These are phyloP conservation scores for Pseudoperonospora humuli DNA, from an alignment of 352 stramenopile species.

Conservation along the genomic window DNA sequence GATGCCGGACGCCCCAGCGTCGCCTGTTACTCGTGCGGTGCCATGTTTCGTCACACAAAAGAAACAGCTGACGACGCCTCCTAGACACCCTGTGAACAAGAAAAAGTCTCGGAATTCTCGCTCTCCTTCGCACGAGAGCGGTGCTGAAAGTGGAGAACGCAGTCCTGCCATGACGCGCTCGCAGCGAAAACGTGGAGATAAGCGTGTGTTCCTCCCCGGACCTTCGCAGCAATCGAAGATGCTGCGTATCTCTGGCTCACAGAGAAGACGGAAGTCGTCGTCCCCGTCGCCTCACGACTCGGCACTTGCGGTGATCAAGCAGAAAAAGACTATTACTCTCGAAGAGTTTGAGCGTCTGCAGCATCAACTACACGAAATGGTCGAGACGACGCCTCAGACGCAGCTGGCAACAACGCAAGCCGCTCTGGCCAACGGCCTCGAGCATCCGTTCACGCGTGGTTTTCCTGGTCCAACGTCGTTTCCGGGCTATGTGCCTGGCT, in stretches of 20 bases:
- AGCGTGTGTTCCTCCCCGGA: constrained; percentile 36
- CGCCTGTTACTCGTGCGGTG: constrained; percentile 11
- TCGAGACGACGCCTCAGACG: constrained; percentile 54
- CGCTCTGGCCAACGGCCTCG: constrained; percentile 37
- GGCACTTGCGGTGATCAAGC: constrained; percentile 53
- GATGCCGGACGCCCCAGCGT: constrained; percentile 3
- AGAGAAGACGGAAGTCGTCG: constrained; percentile 21
- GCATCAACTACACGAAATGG: constrained; percentile 50
- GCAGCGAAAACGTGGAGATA: constrained; percentile 34
- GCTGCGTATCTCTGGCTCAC: constrained; percentile 28
- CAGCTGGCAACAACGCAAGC: constrained; percentile 49
- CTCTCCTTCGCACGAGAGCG: constrained; percentile 23
- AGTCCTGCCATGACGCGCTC: constrained; percentile 23
- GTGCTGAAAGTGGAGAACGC: constrained; percentile 18
- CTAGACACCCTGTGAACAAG: constrained; percentile 9
- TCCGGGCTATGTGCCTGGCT: constrained; percentile 33
- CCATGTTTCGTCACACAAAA: constrained; percentile 15
- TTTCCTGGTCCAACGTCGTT: constrained; percentile 21
- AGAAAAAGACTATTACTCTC: constrained; percentile 69
- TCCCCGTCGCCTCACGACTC: constrained; percentile 40
- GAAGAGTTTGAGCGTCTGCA: constrained; percentile 70
- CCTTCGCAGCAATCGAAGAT: constrained; percentile 42
- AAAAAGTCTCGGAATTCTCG: constrained; percentile 8
- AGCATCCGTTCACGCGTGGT: constrained; percentile 24
- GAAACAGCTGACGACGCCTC: constrained; percentile 8